phyloP scores from a whole-genome alignment of 2,329 filamentous ascomycete genomes.

The Amesomyces nigricolor region DNA sequence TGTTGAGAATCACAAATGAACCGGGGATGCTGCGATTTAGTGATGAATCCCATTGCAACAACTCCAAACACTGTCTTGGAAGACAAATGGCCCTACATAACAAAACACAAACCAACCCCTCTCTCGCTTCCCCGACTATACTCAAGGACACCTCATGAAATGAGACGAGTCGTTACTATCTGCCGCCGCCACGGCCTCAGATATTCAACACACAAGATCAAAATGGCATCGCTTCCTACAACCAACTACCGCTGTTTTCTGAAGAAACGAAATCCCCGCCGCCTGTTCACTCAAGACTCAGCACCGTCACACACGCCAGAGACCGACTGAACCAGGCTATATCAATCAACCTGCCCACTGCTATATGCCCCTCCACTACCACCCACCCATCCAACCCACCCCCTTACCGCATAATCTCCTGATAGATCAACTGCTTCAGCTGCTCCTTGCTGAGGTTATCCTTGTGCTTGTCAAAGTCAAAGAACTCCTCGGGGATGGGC shows the following conservation, averaged over 20 bases:
- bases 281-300: too few species aligned
- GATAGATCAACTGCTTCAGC: slow-evolving; percentile 92
- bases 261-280: not conserved
- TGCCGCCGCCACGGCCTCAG: not conserved
- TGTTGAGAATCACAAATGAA: not conserved
- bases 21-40: not conserved
- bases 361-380: not conserved
- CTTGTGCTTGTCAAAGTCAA: slow-evolving; percentile 99
- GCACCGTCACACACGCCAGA: too few species aligned
- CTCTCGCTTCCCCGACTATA: not conserved
- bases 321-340: not conserved
- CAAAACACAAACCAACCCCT: not conserved
- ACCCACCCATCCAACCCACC: not conserved
- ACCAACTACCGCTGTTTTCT: not conserved
- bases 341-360: not conserved
- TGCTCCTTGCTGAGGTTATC: slow-evolving; percentile 98
- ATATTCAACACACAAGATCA: not conserved
- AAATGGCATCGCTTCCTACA: not conserved
- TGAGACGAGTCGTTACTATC: slow-evolving; percentile 1
- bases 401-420: slow-evolving; percentile 75
- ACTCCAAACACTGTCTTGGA: not conserved
- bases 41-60: not conserved
- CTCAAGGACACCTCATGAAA: not conserved
- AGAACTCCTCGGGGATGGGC: slow-evolving; percentile 97
- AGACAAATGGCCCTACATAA: not conserved